These are phyloP conservation scores for Begonia loranthoides DNA, from an alignment of 306 rosid species.

Conservation along the genomic window DNA sequence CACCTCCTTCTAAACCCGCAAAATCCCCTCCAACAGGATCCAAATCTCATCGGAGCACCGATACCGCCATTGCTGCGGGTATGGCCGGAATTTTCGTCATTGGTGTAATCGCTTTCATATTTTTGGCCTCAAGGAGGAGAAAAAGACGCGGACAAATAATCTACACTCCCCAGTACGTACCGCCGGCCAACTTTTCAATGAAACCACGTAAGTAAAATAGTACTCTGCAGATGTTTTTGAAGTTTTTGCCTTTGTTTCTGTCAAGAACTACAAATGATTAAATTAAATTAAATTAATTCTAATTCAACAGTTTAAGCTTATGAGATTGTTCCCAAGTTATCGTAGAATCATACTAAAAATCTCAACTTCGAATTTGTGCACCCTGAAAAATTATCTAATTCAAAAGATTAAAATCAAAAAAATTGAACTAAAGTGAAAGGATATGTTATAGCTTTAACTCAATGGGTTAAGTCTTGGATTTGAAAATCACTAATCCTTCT, in stretches of 20 bases:
- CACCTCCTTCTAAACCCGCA: slow-evolving; percentile 1
- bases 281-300: no score
- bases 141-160: slow-evolving; percentile 12
- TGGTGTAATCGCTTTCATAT: slow-evolving; percentile 23
- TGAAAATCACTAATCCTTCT: slow-evolving; percentile 12
- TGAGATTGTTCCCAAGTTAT: no score
- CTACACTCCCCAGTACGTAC: slow-evolving; percentile 16
- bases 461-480: slow-evolving; percentile 5
- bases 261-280: no score
- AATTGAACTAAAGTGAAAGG: no score
- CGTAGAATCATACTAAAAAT: no score
- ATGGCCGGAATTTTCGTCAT: slow-evolving; percentile 33
- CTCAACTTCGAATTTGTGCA: no score
- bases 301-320: no score
- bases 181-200: slow-evolving; percentile 17
- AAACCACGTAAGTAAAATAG: slow-evolving; percentile 25
- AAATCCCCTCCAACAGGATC: background rate
- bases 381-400: no score
- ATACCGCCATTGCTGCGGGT: no score
- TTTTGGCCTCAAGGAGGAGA: slow-evolving; percentile 15
- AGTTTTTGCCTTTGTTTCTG: background rate
- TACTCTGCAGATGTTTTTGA: background rate
- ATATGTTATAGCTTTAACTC: slow-evolving; percentile 4
- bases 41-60: slow-evolving; percentile 20
- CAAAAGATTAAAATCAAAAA: no score